Conservation (phyloP, 2,329 filamentous ascomycete species). For the Thelonectria discophora region DNA sequence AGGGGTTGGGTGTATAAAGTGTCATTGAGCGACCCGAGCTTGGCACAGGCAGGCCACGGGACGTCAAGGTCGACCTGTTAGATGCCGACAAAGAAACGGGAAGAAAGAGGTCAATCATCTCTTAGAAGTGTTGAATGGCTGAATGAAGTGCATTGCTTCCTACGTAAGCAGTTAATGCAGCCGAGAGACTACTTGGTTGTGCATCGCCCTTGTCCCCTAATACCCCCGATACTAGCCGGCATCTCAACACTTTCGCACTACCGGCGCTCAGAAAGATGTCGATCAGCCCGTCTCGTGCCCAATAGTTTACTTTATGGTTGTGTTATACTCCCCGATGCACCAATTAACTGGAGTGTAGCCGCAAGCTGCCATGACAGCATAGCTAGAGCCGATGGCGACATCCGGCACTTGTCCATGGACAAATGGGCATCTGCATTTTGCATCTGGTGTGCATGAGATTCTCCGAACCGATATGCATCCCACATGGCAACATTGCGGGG, state of each 20-base stretch:
- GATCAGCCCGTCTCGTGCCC: neutral
- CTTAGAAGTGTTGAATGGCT: no score
- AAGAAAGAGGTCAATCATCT: no score
- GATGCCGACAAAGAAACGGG: no score
- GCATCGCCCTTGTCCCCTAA: no score
- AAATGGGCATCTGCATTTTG: constrained; percentile 13
- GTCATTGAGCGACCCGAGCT: no score
- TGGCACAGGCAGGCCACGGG: no score
- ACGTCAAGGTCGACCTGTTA: no score
- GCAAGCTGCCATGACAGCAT: constrained; percentile 17
- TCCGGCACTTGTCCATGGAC: constrained; percentile 2
- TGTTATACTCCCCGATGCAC: neutral
- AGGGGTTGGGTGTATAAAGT: neutral
- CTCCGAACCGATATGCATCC: constrained; percentile 13
- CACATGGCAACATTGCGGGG: constrained; percentile 28
- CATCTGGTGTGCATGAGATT: constrained; percentile 5
- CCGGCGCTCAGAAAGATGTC: neutral
- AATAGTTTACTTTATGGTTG: neutral
- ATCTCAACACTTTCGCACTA: no score
- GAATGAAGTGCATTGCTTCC: no score
- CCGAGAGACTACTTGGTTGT: no score
- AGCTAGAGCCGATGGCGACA: constrained; percentile 26
- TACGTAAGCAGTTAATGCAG: no score
- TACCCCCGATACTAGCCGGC: no score
- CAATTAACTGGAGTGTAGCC: neutral